Percentiles rank a stretch among this genome's conserved stretches.
Evolutionary conservation across 2,329 filamentous ascomycete genomes (phyloP).

Genomic region (Pseudogymnoascus sp.): DNA sequence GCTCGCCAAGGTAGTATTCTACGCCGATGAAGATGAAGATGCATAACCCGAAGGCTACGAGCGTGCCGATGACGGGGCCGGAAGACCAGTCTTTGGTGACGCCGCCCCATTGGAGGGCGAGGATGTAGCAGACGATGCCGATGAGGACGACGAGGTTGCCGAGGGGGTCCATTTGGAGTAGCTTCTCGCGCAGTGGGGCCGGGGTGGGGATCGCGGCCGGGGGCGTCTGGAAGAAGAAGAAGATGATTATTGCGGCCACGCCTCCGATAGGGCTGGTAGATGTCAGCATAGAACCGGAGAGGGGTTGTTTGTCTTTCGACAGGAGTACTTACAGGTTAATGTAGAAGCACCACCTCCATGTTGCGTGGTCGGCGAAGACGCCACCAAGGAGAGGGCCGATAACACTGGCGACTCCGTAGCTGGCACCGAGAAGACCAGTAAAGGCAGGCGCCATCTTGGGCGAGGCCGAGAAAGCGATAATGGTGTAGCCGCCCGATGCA

Average conservation of each 20-base stretch:
- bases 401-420: constrained; percentile 16
- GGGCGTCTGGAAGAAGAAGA: constrained; percentile 34
- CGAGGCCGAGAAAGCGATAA: constrained; percentile 29
- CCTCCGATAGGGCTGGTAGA: constrained; percentile 32
- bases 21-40: constrained; percentile 26
- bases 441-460: constrained; percentile 19
- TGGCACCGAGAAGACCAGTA: constrained; percentile 23
- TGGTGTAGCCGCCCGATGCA: constrained; percentile 32
- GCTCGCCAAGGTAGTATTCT: constrained; percentile 32
- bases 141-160: constrained; percentile 37
- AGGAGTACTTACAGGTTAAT: constrained; percentile 31
- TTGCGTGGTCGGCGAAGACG: constrained; percentile 27
- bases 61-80: constrained; percentile 30
- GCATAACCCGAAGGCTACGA: constrained; percentile 27
- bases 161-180: constrained; percentile 37
- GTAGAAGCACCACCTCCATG: constrained; percentile 31
- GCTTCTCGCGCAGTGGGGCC: constrained; percentile 32
- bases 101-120: constrained; percentile 39
- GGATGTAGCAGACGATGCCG: constrained; percentile 33
- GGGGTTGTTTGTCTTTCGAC: constrained; percentile 14
- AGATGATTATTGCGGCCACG: constrained; percentile 25
- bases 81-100: constrained; percentile 33
- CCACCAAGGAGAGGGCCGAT: constrained; percentile 27
- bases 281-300: constrained; percentile 19
- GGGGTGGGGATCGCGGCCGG: constrained; percentile 27